Evolutionary conservation across 331 rosid species (phyloP), one percentile per base, ranked within the genome.

Genomic region (Saraca asoca): DNA sequence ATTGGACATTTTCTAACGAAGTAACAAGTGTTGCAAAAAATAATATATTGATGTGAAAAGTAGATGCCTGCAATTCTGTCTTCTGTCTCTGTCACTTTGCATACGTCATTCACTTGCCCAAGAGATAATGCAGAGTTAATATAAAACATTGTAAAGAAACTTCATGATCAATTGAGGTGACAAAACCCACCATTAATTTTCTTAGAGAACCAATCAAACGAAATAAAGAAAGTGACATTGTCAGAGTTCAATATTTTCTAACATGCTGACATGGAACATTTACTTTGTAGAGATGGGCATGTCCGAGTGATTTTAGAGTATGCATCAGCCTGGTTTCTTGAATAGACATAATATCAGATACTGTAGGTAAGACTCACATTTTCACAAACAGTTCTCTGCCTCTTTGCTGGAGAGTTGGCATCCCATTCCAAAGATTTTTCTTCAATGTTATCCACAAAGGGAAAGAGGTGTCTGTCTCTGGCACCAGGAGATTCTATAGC

Each of bases 401-500:
- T 81, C 84, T 93, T 93, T 51, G 84, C 74, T 19, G 72, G 79
- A 71, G 85, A 86, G 77, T 69, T 70, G 5, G 64, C 61, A 17
- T 73, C 85, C 60, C 60, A 41, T 68, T 80, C 88, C 62, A 68
- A 57, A 49, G 68, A 72, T 45, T 65, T 71, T 42, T 73, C 80
- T 74, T 65, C 80, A 65, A 34, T 48, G 53, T 71, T 71, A 2
- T 48, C 76, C 48, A 45, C 50, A 52, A 49, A 66, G 51, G 91
- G 88, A 61, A 82, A 93, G 68, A 87, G 83, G 31, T 3, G 58
- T 50, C 82, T 79, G 78, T 90, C 97, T 77, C 98, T 80, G 58
- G 90, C 87, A 57, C 95, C 91, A 66, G 95, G 87, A 73, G 90
- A 81, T 80, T 93, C 97, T 60, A 93, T 86, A 59, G 91, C 91